These are phyloP conservation scores for Colletotrichum godetiae DNA, from an alignment of 2,329 filamentous ascomycete species.

Conservation along the genomic window DNA sequence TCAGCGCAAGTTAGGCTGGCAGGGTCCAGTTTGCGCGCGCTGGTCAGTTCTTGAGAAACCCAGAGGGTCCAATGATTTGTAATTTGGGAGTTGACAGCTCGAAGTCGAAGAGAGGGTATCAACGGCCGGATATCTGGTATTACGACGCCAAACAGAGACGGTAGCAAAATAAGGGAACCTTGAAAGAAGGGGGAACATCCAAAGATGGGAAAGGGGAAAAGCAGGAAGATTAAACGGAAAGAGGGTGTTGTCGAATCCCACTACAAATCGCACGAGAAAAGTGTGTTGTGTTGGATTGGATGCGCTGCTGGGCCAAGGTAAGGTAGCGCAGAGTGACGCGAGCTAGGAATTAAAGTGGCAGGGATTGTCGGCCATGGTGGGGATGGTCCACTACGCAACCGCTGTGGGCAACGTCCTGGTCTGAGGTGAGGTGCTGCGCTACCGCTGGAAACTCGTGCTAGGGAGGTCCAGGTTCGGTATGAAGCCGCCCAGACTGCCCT, in stretches of 20 bases:
- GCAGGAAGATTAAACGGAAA: not conserved
- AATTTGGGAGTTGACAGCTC: conserved; percentile 6
- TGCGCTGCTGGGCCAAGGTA: conserved; percentile 13
- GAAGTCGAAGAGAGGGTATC: conserved; percentile 11
- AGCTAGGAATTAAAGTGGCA: conserved; percentile 28
- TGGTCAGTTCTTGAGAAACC: conserved; percentile 15
- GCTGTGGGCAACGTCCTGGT: conserved; percentile 7
- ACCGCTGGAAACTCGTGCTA: not conserved
- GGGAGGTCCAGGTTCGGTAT: not conserved
- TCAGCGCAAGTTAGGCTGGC: conserved; percentile 28
- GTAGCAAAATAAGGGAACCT: not conserved
- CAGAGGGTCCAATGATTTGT: not conserved
- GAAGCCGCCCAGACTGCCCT: not conserved
- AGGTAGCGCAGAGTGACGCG: conserved; percentile 27
- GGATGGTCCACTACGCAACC: conserved; percentile 18
- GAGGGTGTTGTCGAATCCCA: conserved; percentile 30
- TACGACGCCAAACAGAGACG: not conserved
- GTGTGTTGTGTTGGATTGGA: conserved; percentile 27
- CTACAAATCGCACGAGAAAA: conserved; percentile 29
- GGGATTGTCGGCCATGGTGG: conserved; percentile 22
- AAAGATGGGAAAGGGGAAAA: not conserved
- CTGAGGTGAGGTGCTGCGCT: not conserved
- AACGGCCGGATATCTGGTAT: conserved; percentile 18
- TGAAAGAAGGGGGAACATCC: not conserved
- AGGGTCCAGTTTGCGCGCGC: conserved; percentile 22